Evolutionary conservation across 768 basidiomycete genomes (phyloP).

Genomic region (Boletus rubescentipes): DNA sequence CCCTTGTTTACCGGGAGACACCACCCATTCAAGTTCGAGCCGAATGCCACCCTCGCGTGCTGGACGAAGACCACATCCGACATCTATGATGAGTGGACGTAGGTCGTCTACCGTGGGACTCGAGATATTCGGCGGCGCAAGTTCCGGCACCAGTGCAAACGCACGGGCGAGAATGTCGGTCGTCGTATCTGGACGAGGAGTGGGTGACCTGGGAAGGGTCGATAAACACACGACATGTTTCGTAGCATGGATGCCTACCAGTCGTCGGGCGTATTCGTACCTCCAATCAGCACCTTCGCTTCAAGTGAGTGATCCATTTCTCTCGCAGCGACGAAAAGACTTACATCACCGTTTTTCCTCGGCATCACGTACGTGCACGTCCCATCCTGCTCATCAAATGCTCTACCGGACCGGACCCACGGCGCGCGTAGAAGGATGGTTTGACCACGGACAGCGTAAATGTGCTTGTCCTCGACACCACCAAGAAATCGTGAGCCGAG

Average conservation of each 20-base stretch:
- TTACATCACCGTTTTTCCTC: slow-evolving; percentile 36
- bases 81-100: slow-evolving; percentile 42
- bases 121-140: slow-evolving; percentile 52
- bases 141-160: slow-evolving; percentile 50
- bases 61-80: slow-evolving; percentile 44
- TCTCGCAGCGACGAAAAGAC: slow-evolving; percentile 10
- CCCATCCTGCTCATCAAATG: slow-evolving; percentile 23
- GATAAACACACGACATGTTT: background rate
- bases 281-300: slow-evolving; percentile 52
- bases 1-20: slow-evolving; percentile 16
- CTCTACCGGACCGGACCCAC: slow-evolving; percentile 38
- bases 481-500: slow-evolving; percentile 50
- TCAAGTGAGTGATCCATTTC: background rate
- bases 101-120: slow-evolving; percentile 48
- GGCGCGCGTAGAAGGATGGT: slow-evolving; percentile 42
- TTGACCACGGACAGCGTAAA: slow-evolving; percentile 44
- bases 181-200: slow-evolving; percentile 37
- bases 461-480: slow-evolving; percentile 43
- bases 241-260: slow-evolving; percentile 39
- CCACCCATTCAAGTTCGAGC: slow-evolving; percentile 47
- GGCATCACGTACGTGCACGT: slow-evolving; percentile 36
- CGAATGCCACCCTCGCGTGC: slow-evolving; percentile 59
- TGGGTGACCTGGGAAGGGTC: background rate
- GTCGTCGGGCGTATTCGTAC: slow-evolving; percentile 54
- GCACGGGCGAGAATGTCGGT: slow-evolving; percentile 53